Percentiles rank a stretch among this genome's conserved stretches.
phyloP scores from a whole-genome alignment of 2,329 filamentous ascomycete genomes.

The Neurospora sp. region DNA sequence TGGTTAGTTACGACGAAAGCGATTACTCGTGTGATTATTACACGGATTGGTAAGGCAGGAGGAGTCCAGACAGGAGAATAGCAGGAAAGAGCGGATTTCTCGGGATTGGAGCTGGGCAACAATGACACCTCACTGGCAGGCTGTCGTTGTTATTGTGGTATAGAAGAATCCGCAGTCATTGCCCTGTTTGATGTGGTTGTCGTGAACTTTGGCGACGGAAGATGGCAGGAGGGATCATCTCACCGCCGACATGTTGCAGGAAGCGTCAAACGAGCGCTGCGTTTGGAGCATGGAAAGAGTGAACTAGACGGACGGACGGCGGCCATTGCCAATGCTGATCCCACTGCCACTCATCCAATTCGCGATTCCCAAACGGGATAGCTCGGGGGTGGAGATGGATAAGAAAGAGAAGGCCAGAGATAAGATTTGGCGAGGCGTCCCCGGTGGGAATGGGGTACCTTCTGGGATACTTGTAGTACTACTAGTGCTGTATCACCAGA shows the following conservation, averaged over 20 bases:
- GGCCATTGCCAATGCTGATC: background rate
- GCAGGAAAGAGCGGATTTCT: background rate
- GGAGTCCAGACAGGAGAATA: background rate
- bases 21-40: background rate
- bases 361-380: background rate
- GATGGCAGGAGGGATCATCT: background rate
- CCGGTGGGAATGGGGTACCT: too few relatives aligned
- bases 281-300: background rate
- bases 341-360: conserved; percentile 1
- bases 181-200: background rate
- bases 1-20: background rate
- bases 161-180: background rate
- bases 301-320: background rate
- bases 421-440: background rate
- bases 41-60: background rate
- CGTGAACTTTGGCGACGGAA: background rate
- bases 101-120: background rate
- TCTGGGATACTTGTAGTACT: background rate
- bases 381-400: background rate
- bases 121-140: background rate
- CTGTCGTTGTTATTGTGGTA: background rate
- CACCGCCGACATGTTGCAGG: background rate
- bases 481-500: background rate
- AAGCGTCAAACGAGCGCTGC: background rate
- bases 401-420: background rate